These are phyloP conservation scores for Casuarina cunninghamiana DNA, from an alignment of 306 rosid species.

Conservation along the genomic window DNA sequence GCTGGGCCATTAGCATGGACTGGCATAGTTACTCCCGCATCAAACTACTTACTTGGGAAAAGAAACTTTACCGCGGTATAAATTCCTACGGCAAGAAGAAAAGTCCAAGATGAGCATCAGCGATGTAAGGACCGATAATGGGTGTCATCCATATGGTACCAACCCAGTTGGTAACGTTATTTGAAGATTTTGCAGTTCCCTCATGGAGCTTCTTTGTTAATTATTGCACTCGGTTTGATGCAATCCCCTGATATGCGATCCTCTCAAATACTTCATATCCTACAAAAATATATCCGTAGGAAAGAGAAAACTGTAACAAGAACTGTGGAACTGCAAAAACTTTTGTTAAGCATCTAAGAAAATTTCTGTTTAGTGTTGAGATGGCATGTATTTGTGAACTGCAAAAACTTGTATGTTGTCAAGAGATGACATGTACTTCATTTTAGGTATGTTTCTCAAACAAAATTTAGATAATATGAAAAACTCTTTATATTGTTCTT, in stretches of 20 bases:
- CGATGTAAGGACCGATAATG: slow-evolving; percentile 59
- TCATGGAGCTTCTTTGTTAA: slow-evolving; percentile 61
- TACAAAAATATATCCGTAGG: slow-evolving; percentile 3
- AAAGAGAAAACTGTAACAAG: neutral
- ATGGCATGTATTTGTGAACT: too few relatives aligned
- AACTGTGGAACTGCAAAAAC: too few relatives aligned
- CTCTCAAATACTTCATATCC: slow-evolving; percentile 80
- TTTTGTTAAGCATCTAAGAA: neutral
- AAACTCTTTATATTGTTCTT: too few relatives aligned
- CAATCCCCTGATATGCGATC: slow-evolving; percentile 79
- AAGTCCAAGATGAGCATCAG: slow-evolving; percentile 67
- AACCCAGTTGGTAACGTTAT: slow-evolving; percentile 67
- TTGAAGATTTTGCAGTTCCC: slow-evolving; percentile 71
- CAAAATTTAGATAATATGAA: too few relatives aligned
- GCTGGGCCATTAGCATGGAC: too few relatives aligned
- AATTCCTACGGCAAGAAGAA: slow-evolving; percentile 51
- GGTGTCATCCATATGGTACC: slow-evolving; percentile 78
- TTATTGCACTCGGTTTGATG: slow-evolving; percentile 65
- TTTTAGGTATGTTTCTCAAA: too few relatives aligned
- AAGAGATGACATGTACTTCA: too few relatives aligned
- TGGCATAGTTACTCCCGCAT: too few relatives aligned
- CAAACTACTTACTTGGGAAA: neutral
- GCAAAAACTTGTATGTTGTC: too few relatives aligned
- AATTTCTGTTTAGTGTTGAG: neutral
- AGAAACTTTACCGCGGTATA: slow-evolving; percentile 46